These are phyloP conservation scores for Bipolaris zeicola DNA, from an alignment of 2,329 filamentous ascomycete genomes.

Conservation along the genomic window DNA sequence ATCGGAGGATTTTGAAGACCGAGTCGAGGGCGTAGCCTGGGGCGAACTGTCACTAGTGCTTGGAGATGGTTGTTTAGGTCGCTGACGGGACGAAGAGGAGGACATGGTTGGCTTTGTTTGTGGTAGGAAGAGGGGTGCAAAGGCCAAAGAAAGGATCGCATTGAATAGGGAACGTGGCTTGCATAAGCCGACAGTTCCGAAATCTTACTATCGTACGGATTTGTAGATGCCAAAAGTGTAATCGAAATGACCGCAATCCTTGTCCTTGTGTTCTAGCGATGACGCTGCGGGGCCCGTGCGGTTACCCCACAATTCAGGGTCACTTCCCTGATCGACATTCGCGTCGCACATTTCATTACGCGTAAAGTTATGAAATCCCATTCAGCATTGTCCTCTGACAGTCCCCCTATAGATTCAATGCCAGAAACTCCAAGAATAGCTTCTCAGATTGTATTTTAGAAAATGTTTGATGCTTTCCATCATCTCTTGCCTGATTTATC, in stretches of 20 bases:
- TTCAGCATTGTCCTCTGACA: not conserved
- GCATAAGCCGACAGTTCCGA: slow-evolving; percentile 6
- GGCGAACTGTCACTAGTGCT: slow-evolving; percentile 31
- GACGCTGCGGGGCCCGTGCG: slow-evolving; percentile 19
- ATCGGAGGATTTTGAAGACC: slow-evolving; percentile 24
- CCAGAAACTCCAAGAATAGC: not conserved
- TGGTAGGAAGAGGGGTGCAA: not conserved
- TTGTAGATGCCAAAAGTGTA: slow-evolving; percentile 1
- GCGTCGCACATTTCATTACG: not conserved
- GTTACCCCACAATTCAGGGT: slow-evolving; percentile 15
- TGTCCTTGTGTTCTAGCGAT: slow-evolving; percentile 7
- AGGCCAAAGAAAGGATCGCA: slow-evolving; percentile 1
- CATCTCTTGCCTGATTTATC: not conserved
- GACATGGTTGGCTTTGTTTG: slow-evolving; percentile 18
- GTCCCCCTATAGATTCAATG: not conserved
- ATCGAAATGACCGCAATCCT: not conserved
- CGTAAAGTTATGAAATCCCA: not conserved
- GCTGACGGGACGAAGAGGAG: slow-evolving; percentile 18
- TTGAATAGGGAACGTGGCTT: not conserved
- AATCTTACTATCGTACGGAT: not conserved
- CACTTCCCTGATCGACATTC: not conserved
- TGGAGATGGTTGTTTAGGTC: slow-evolving; percentile 20
- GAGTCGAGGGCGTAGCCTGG: slow-evolving; percentile 31
- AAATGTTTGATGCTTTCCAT: not conserved
- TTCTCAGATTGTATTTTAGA: not conserved